phyloP scores from a whole-genome alignment of 129 eudicot genomes.

The Pulicaria dysenterica region DNA sequence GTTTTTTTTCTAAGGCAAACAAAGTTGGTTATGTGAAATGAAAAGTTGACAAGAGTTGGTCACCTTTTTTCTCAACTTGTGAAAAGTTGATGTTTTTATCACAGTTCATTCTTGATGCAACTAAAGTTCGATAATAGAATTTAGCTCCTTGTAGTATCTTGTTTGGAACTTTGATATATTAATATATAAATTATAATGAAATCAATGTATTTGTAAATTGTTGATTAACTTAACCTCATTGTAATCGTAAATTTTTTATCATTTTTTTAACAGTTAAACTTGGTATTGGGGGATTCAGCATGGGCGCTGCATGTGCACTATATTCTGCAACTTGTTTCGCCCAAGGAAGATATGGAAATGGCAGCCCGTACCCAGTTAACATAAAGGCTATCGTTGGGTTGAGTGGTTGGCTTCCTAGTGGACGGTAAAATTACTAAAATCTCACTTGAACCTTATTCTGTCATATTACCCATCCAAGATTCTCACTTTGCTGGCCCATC shows the following conservation, averaged over 20 bases:
- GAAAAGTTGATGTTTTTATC: no score
- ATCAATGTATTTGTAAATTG: neutral
- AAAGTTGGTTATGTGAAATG: no score
- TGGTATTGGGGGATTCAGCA: slow-evolving; percentile 98
- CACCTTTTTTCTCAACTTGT: no score
- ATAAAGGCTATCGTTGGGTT: slow-evolving; percentile 79
- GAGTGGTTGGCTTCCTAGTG: slow-evolving; percentile 98
- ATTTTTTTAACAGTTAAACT: slow-evolving; percentile 67
- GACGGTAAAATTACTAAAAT: slow-evolving; percentile 47
- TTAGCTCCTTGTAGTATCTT: no score
- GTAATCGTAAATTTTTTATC: neutral
- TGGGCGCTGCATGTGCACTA: slow-evolving; percentile 94
- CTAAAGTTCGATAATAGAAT: no score
- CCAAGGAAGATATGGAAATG: slow-evolving; percentile 82
- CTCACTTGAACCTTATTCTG: neutral
- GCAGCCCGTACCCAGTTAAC: slow-evolving; percentile 71
- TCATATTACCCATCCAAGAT: neutral
- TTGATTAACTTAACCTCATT: neutral
- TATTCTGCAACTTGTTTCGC: slow-evolving; percentile 96
- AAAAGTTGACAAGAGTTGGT: no score
- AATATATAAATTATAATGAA: neutral
- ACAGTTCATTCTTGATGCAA: no score
- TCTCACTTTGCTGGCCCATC: neutral
- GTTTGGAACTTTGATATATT: neutral
- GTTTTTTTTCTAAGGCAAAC: no score